Base-by-base conservation (phyloP, 805 yeast genomes). In the Ogataea haglerorum region DNA sequence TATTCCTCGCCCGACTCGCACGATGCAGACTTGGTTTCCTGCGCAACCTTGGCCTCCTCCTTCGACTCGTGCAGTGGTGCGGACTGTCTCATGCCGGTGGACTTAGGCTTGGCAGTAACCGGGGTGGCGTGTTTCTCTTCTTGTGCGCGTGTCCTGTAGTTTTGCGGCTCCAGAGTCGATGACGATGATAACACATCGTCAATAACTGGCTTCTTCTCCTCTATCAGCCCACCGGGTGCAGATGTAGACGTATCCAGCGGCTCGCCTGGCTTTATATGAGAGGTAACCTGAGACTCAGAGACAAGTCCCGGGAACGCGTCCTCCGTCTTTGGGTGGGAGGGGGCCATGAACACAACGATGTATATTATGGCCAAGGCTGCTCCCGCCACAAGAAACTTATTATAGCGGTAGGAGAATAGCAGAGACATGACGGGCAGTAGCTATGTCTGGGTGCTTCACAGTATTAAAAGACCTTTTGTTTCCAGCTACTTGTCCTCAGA, bases 1-100 rank as follows among this genome's bases (percentile, higher is more conserved):
- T 74, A 91, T 57, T 85, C 84, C 25, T 76, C 65, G 33, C 67
- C 61, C 16, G 61, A 51, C 42, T 46, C 56, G 55, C 78, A 73
- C 15, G 51, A 47, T 15, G 58, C 58, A 30, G 49, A 38, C 34
- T 45, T 43, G 16, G 28, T 42, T 28, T 42, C 45, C 15, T 39
- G 47, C 3, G 36, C 39, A 18, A 5, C 29, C 39, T 47, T 52
- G 16, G 50, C 42, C 10, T 42, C 52, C 15, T 43, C 47, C 13
- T 47, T 42, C 27, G 43, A 30, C 25, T 42, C 41, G 23, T 44
- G 40, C 17, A 42, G 16, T 6, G 47, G 34, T 12, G 36, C 31
- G 6, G 45, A 14, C 3, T 30, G 34, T 13, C 28, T 39, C 8
- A 8, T 21, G 19, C 22, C 15, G 1, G 39, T 30, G 14, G 36